Conservation (phyloP, 257 asterid species). For the Petunia secreta region DNA sequence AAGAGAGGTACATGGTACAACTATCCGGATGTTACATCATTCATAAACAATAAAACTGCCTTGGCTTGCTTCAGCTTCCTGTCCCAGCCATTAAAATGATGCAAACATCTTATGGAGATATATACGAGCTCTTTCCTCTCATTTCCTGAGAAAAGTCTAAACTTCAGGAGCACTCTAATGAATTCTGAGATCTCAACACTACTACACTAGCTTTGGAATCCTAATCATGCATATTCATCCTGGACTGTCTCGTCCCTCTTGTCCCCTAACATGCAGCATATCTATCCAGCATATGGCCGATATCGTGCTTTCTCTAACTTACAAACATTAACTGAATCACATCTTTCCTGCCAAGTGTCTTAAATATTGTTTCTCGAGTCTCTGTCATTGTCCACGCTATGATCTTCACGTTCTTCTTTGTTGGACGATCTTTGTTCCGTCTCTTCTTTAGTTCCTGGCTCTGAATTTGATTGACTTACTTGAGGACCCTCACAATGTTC, state of each 20-base stretch:
- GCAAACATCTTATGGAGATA: background rate
- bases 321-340: constrained; percentile 16
- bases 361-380: background rate
- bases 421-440: background rate
- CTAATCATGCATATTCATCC: background rate
- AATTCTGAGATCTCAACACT: background rate
- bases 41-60: background rate
- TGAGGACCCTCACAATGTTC: background rate
- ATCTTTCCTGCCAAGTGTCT: background rate
- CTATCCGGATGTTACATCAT: background rate
- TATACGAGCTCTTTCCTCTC: background rate
- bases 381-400: background rate
- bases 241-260: background rate
- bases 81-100: background rate
- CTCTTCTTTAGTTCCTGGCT: constrained; percentile 9
- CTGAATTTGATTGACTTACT: constrained; percentile 21
- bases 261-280: background rate
- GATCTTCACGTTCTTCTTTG: constrained; percentile 12
- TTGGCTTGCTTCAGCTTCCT: background rate
- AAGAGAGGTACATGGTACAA: constrained; percentile 17
- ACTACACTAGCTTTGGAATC: background rate
- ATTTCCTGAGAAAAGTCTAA: constrained; percentile 2
- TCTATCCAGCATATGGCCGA: constrained; percentile 1
- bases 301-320: background rate
- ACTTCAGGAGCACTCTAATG: background rate